Base-by-base conservation (phyloP, 2,329 filamentous ascomycete species). In the Talaromyces amestolkiae region DNA sequence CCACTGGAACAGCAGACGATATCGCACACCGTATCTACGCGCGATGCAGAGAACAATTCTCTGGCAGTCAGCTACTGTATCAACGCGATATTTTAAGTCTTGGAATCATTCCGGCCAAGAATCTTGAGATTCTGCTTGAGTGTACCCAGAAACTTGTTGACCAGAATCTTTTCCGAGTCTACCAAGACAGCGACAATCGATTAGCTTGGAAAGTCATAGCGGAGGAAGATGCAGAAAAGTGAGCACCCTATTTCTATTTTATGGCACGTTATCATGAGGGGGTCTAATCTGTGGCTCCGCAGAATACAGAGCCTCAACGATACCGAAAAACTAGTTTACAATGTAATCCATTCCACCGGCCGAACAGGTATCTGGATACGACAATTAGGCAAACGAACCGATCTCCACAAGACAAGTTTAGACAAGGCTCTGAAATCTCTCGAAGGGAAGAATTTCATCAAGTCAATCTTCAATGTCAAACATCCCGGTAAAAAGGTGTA, bases 401-500 rank as follows among this genome's bases (percentile, higher is more conserved):
- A 92, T 77, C 86, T 97, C 76, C 92, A 96, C 80, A 91, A 94
- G 73, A 89, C 89, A 59, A 87, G 91, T 43, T 85, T 98, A 72
- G 91, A 91, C 71, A 90, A 90, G 72, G 89, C 89, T 33, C 84
- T 98, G 71, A 97, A 96, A 81, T 87, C 89, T 68, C 87, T 99
- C 68, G 91, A 96, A 77, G 81, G 84, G 45, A 93, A 92, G 76
- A 87, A 88, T 41, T 88, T 96, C 75, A 93, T 99, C 77, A 91
- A 91, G 73, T 88, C 89, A 65, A 93, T 98, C 80, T 95, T 94
- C 80, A 95, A 90, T 77, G 93, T 96, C 78, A 93, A 96, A 80
- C 89, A 91, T 74, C 92, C 92, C 33, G 91, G 89, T 70, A 91
- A 95, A 75, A 97, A 96, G 80, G 97, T 96, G 86, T 99, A 95